A percentile compares a stretch with the other conserved stretches of the same genome.
These are phyloP conservation scores for Colletotrichum godetiae DNA, from an alignment of 2,329 filamentous ascomycete species.

Conservation along the genomic window DNA sequence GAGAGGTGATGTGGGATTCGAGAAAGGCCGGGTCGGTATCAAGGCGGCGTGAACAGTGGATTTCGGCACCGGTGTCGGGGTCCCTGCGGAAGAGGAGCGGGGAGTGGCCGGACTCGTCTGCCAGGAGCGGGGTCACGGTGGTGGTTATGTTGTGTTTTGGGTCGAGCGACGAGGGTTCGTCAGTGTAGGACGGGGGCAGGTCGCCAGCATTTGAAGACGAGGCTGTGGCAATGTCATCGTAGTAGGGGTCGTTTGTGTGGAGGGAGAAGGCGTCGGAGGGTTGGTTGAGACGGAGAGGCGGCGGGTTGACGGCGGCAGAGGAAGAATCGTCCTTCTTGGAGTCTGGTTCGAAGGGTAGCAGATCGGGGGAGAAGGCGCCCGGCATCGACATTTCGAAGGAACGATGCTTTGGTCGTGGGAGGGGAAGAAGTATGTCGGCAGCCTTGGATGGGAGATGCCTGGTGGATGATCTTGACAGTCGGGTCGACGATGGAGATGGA, in stretches of 20 bases:
- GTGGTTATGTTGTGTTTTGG: background rate
- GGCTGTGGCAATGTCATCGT: conserved; percentile 51
- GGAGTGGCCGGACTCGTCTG: conserved; percentile 32
- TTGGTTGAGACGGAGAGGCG: conserved; percentile 39
- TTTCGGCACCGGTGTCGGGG: conserved; percentile 47
- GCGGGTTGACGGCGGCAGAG: background rate
- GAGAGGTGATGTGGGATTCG: conserved; percentile 54
- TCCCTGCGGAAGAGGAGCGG: conserved; percentile 47
- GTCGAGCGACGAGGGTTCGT: conserved; percentile 44
- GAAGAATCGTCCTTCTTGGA: conserved; percentile 15
- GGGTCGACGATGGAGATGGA: conserved; percentile 9
- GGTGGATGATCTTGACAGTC: background rate
- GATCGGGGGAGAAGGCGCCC: conserved; percentile 36
- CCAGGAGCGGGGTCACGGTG: conserved; percentile 39
- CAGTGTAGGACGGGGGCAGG: conserved; percentile 58
- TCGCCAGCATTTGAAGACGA: conserved; percentile 49
- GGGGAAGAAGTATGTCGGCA: background rate
- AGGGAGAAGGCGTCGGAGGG: conserved; percentile 42
- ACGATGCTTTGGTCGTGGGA: background rate
- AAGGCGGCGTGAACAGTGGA: conserved; percentile 57
- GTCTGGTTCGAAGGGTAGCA: conserved; percentile 22
- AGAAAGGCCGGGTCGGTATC: conserved; percentile 57
- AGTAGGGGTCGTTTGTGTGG: conserved; percentile 43
- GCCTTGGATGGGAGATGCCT: background rate
- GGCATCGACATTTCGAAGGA: conserved; percentile 36